Base-by-base conservation (phyloP, 495 filamentous ascomycete genomes). In the Thozetella sp. region DNA sequence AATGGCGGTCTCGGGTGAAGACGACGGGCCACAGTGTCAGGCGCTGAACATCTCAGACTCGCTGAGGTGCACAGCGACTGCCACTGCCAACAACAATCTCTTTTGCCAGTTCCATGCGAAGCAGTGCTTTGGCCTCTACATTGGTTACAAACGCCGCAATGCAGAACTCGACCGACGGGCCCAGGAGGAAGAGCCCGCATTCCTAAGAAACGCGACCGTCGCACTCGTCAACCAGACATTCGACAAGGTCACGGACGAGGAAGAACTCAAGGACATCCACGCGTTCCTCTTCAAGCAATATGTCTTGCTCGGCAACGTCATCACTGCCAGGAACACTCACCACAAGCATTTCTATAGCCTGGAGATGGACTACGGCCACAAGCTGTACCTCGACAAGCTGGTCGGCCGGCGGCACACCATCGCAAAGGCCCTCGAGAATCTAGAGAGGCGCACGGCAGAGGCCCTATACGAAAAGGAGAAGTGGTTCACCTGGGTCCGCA, bases 261-360 rank as follows among this genome's bases (percentile, higher is more conserved):
- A 56, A 1, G 59, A 69, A 10, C 65, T 83, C 20, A 61, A 67
- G 6, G 70, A 81, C 50, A 59, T 84, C 27, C 74, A 83, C 60
- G 56, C 59, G 4, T 72, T 80, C 57, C 65, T 83, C 0, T 76
- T 75, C 43, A 53, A 68, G 54, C 73, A 74, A 43, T 74, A 78
- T 60, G 74, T 74, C 34, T 65, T 86, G 2, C 64, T 83, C 1
- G 74, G 78, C 20, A 72, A 78, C 56, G 83, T 83, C 15, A 81
- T 84, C 54, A 64, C 72, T 22, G 82, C 80, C 2, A 73, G 80
- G 19, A 82, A 80, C 61, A 66, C 82, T 48, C 81, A 85, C 61
- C 82, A 83, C 63, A 77, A 69, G 54, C 80, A 80, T 54, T 84
- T 84, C 59, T 84, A 76, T 63, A 68, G 74, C 3, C 57, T 78